A percentile compares a stretch with the other conserved stretches of the same genome.
Conservation (phyloP, 2,329 filamentous ascomycete genomes). For the Escovopsis sp. region DNA sequence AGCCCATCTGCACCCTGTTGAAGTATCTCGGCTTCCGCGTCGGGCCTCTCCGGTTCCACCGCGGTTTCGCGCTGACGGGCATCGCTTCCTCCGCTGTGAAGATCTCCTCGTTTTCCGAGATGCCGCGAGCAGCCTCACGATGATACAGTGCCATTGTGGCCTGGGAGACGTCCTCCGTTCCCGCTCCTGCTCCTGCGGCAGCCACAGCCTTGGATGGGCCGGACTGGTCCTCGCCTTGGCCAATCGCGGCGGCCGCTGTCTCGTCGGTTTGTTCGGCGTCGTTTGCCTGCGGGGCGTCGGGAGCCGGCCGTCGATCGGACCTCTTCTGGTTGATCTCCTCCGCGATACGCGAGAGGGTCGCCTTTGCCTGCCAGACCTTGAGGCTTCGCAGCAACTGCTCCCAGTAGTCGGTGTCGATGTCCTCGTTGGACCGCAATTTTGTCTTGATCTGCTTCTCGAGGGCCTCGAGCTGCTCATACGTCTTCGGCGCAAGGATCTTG, state of each 20-base stretch:
- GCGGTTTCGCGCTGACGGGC: slow-evolving; percentile 40
- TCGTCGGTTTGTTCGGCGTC: not conserved
- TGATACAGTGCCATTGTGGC: slow-evolving; percentile 83
- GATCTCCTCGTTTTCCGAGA: slow-evolving; percentile 89
- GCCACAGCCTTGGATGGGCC: not conserved
- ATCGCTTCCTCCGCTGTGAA: slow-evolving; percentile 83
- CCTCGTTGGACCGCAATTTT: slow-evolving; percentile 78
- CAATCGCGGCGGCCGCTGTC: not conserved
- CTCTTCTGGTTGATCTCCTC: slow-evolving; percentile 59
- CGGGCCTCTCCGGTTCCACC: slow-evolving; percentile 72
- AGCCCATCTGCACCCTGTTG: slow-evolving; percentile 96
- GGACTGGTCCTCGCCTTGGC: not conserved
- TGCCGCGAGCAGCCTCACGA: slow-evolving; percentile 76
- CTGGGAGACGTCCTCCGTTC: slow-evolving; percentile 69
- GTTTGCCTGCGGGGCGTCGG: slow-evolving; percentile 51
- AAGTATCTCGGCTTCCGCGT: slow-evolving; percentile 93
- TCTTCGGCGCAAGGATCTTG: slow-evolving; percentile 70
- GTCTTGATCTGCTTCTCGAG: slow-evolving; percentile 74
- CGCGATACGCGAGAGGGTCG: slow-evolving; percentile 64
- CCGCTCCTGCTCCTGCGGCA: slow-evolving; percentile 37
- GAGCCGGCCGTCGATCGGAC: slow-evolving; percentile 46
- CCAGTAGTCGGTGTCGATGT: slow-evolving; percentile 96
- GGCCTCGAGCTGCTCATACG: slow-evolving; percentile 68
- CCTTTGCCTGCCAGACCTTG: slow-evolving; percentile 81
- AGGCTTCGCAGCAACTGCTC: slow-evolving; percentile 77